Conservation (phyloP, 345 rosid genomes). For the Pseudoturritis turrita region DNA sequence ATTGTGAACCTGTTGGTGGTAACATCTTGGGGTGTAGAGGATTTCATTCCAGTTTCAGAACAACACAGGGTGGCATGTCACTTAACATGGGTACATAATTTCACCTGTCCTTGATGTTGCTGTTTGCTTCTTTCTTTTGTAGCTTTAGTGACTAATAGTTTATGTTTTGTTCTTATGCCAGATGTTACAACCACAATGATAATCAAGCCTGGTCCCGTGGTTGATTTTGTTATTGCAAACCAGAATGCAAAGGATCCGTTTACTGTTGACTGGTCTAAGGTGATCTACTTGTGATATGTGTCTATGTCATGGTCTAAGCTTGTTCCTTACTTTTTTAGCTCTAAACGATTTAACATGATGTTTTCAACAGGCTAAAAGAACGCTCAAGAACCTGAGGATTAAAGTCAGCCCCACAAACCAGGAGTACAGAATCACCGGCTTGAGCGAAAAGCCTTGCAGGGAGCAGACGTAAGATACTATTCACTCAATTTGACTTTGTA, state of each 20-base stretch:
- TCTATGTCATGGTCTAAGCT: not conserved
- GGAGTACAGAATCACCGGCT: conserved; percentile 78
- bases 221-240: conserved; percentile 67
- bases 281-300: conserved; percentile 3
- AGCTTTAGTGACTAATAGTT: not conserved
- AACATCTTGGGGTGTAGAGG: conserved; percentile 84
- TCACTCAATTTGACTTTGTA: not conserved
- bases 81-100: conserved; percentile 62
- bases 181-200: conserved; percentile 95
- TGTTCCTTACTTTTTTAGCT: not conserved
- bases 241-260: conserved; percentile 64
- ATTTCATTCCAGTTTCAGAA: conserved; percentile 80
- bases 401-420: conserved; percentile 65
- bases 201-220: conserved; percentile 71
- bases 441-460: conserved; percentile 61
- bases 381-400: conserved; percentile 69
- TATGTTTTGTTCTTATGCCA: conserved; percentile 17
- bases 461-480: conserved; percentile 43
- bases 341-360: not conserved
- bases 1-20: conserved; percentile 71
- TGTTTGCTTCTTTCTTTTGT: not conserved
- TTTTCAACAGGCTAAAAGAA: conserved; percentile 58
- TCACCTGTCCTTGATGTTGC: not conserved
- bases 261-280: conserved; percentile 75
- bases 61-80: conserved; percentile 83